Evolutionary conservation across 2,329 filamentous ascomycete species (phyloP), one percentile per base, ranked within the genome.

Genomic region (Ceratocystis colombiana): DNA sequence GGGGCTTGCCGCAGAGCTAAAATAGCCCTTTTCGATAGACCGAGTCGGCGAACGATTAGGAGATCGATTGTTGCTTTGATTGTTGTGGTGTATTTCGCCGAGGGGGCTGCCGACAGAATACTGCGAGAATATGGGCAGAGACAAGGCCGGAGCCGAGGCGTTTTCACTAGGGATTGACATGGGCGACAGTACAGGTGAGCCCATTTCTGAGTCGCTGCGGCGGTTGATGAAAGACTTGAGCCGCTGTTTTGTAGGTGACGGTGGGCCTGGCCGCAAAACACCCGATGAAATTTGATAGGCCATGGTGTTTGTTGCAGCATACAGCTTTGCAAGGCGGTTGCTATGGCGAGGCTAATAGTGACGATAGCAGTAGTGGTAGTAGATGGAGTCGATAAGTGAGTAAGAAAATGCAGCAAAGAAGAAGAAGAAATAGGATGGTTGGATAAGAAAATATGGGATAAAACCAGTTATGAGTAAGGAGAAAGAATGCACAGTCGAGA

Each of bases 151-250:
- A 30, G 65, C 64, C n/a, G 66, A 65, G 20, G 41, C 41, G 44
- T 61, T 68, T 33, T 66, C 63, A 20, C 63, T 55, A 45, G 66
- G 64, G 22, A 59, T 64, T 12, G 61, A 61, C 62, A 67, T 64
- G 22, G 66, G 62, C 62, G 66, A 68, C 25, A 50, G 44, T 5
- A 64, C 61, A 17, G 66, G 61, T 6, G 66, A 68, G 59, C 41
- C 61, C 17, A 50, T 48, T 28, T 68, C 66, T 3, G 66, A 68
- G 64, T 65, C 66, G 61, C 66, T 68, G 50, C 64, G 64, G 25
- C 66, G 66, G 50, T 33, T 65, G 41, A 68, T 68, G 37, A 68
- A 66, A 10, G 66, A 68, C 61, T 66, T 68, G 12, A 68, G 59
- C 12, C 64, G 64, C 30, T 67, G 66, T 28, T 68, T 68, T 4